phyloP scores from a whole-genome alignment of 176 grass and related monocot genomes.

The Poa annua region DNA sequence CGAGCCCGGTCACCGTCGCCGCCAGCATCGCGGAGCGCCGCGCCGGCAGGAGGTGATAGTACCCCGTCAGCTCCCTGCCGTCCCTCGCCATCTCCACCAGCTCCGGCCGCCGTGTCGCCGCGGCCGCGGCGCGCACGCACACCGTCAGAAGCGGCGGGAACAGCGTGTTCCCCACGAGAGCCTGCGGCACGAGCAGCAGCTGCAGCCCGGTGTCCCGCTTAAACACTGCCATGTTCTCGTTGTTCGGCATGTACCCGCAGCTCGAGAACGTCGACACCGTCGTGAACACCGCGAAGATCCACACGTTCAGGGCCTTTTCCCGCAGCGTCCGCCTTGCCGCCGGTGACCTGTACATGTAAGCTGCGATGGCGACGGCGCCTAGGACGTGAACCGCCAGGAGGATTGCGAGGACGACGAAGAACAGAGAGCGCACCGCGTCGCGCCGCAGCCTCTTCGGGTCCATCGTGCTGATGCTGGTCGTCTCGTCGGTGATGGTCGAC shows the following conservation, averaged over 20 bases:
- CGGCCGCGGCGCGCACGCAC: slow-evolving; percentile 47
- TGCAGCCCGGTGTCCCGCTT: slow-evolving; percentile 52
- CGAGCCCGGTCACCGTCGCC: slow-evolving; percentile 25
- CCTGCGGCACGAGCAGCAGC: slow-evolving; percentile 60
- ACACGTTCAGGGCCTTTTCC: slow-evolving; percentile 45
- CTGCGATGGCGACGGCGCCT: slow-evolving; percentile 37
- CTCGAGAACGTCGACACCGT: slow-evolving; percentile 68
- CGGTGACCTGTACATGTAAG: slow-evolving; percentile 36
- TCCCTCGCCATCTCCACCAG: slow-evolving; percentile 42
- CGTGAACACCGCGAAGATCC: slow-evolving; percentile 65
- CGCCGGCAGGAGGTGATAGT: slow-evolving; percentile 57
- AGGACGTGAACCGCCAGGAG: slow-evolving; percentile 42
- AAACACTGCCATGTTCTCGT: slow-evolving; percentile 72
- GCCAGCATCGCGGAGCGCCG: slow-evolving; percentile 53
- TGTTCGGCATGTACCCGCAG: slow-evolving; percentile 66
- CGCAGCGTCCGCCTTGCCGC: slow-evolving; percentile 45
- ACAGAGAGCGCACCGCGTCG: slow-evolving; percentile 44
- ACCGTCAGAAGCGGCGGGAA: slow-evolving; percentile 52
- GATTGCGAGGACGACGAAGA: slow-evolving; percentile 50
- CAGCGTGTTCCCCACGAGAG: slow-evolving; percentile 56
- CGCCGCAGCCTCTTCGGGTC: slow-evolving; percentile 26
- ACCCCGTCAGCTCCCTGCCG: slow-evolving; percentile 28
- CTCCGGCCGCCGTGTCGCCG: slow-evolving; percentile 37
- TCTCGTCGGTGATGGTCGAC: background rate
- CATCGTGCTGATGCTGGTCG: background rate